Conservation (phyloP, 768 basidiomycete genomes). For the Boletus rex-veris region DNA sequence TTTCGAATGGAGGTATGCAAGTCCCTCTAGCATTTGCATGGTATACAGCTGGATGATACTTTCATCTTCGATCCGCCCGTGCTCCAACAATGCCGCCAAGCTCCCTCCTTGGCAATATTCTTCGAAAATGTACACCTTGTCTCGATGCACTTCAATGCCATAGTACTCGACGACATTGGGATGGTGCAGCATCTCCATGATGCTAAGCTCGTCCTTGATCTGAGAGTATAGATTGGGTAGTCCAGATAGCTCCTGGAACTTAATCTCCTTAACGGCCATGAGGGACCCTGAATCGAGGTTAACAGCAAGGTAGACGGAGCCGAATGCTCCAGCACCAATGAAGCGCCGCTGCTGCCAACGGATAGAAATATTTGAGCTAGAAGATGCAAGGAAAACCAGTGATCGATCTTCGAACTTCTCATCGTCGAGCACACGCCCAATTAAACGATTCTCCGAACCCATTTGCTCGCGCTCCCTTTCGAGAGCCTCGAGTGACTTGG, state of each 20-base stretch:
- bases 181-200: constrained; percentile 98
- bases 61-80: constrained; percentile 95
- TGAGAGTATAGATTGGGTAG: constrained; percentile 85
- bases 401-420: constrained; percentile 93
- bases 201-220: constrained; percentile 92
- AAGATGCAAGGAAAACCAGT: constrained; percentile 89
- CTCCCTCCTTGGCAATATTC: constrained; percentile 98
- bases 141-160: constrained; percentile 97
- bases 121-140: constrained; percentile 98
- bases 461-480: constrained; percentile 61
- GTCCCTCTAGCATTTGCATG: constrained; percentile 93
- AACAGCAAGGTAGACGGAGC: constrained; percentile 98
- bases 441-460: constrained; percentile 65
- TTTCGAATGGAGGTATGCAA: constrained; percentile 89
- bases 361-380: constrained; percentile 92
- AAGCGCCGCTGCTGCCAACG: constrained; percentile 98
- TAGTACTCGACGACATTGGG: constrained; percentile 98
- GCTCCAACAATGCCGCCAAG: constrained; percentile 81
- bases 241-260: constrained; percentile 90
- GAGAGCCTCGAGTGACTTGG: constrained; percentile 55
- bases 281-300: constrained; percentile 93
- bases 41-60: constrained; percentile 94
- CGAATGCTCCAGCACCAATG: constrained; percentile 98
- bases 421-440: constrained; percentile 92
- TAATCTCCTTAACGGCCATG: constrained; percentile 99